Base-by-base conservation (phyloP, 2,329 filamentous ascomycete genomes). In the Sarocladium brachiariae region DNA sequence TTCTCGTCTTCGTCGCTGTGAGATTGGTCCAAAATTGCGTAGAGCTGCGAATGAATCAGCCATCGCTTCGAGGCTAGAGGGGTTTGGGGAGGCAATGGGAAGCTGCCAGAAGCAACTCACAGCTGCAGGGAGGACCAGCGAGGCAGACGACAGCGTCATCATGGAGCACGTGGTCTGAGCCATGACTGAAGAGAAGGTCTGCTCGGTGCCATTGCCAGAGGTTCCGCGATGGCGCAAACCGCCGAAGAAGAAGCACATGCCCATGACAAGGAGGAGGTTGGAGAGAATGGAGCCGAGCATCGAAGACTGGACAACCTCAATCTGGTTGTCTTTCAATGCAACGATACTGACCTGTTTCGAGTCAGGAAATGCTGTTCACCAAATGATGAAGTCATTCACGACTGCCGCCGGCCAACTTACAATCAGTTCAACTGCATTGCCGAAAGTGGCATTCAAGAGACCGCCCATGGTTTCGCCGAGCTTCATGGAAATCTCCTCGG, bases 231-330 rank as follows among this genome's bases (percentile, higher is more conserved):
- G 81, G 55, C 76, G 74, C 53, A 89, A 70, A 27, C 87, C 87
- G 51, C 87, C 87, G 51, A 87, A 78, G 57, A 90, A 73, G 71
- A 89, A 89, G 67, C 86, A 89, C 76, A 87, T 88, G 59, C 86
- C 86, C 63, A 90, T 78, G 43, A 90, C 92, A 19, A 97, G 81
- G 7, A 97, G 78, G 56, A 96, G 84, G 68, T 97, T 97, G 57
- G 92, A 96, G 34, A 97, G 76, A 59, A 97, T 95, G 62, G 88
- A 95, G 45, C 93, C 92, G 30, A 97, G 83, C 91, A 97, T 97
- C 56, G 89, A 95, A 18, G 92, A 87, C 71, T 97, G 93, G n/a
- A 97, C 92, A 57, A 97, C 91, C 60, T 92, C 84, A 63, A 96
- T 95, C 70, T 97, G 87, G 55, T 83, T 82, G 59, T 93, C 83